phyloP scores from a whole-genome alignment of 2,329 filamentous ascomycete species.

The Claviceps sorghi region DNA sequence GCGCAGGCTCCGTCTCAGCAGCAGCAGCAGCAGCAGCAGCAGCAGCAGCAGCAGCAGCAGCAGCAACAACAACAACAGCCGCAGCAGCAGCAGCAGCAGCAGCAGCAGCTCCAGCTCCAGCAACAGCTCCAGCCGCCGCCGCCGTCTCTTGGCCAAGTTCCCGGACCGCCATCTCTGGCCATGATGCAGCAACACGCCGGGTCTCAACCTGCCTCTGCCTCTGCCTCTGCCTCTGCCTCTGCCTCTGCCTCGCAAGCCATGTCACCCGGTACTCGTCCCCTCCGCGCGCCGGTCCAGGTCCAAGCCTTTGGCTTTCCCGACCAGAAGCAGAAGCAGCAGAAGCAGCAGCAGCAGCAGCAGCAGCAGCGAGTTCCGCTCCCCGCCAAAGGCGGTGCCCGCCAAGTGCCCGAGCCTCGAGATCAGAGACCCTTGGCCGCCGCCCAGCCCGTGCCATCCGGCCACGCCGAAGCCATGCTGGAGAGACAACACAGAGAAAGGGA shows the following conservation, averaged over 20 bases:
- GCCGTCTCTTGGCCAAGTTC: slow-evolving; percentile 1
- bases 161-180: slow-evolving; percentile 14
- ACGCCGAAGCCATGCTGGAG: slow-evolving; percentile 5
- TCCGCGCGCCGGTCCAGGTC: slow-evolving; percentile 24
- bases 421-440: slow-evolving; percentile 5
- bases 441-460: slow-evolving; percentile 2
- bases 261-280: slow-evolving; percentile 29
- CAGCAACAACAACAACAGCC: slow-evolving; percentile 17
- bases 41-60: slow-evolving; percentile 7
- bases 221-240: slow-evolving; percentile 20
- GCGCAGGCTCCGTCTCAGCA: slow-evolving; percentile 25
- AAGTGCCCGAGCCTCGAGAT: slow-evolving; percentile 6
- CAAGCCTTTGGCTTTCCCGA: slow-evolving; percentile 31
- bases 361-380: slow-evolving; percentile 6
- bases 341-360: slow-evolving; percentile 8
- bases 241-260: slow-evolving; percentile 25
- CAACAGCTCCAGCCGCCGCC: slow-evolving; percentile 5
- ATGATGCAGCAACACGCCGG: slow-evolving; percentile 22
- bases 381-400: neutral
- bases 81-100: slow-evolving; percentile 14
- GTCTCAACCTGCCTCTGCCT: slow-evolving; percentile 19
- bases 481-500: slow-evolving; percentile 10
- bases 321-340: slow-evolving; percentile 7
- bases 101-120: slow-evolving; percentile 5
- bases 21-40: slow-evolving; percentile 13